Evolutionary conservation across 225 moss, liverwort and hornwort genomes (phyloP).

Genomic region (Sphagnum tenellum): DNA sequence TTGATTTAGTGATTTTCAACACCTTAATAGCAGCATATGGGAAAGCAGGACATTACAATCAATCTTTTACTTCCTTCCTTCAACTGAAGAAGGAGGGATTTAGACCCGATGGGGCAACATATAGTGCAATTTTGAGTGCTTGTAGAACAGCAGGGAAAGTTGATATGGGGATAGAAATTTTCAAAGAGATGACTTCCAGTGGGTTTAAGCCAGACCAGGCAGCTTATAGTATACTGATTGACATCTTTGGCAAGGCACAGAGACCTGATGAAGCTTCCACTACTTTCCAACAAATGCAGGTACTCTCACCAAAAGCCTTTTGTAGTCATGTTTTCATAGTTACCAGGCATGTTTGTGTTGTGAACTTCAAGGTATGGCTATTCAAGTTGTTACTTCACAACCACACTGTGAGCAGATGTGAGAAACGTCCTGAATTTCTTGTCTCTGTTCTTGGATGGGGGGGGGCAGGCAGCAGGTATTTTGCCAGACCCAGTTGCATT

Average conservation of each 20-base stretch:
- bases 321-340: no score
- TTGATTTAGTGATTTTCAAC: slow-evolving; percentile 30
- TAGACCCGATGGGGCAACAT: slow-evolving; percentile 32
- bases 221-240: slow-evolving; percentile 51
- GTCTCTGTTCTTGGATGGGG: no score
- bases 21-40: slow-evolving; percentile 37
- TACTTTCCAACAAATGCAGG: slow-evolving; percentile 47
- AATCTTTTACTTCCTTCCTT: slow-evolving; percentile 28
- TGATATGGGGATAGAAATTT: slow-evolving; percentile 22
- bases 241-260: slow-evolving; percentile 61
- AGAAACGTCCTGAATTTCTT: no score
- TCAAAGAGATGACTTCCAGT: slow-evolving; percentile 44
- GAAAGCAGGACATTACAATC: slow-evolving; percentile 30
- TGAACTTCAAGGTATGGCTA: no score
- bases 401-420: no score
- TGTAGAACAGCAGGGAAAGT: slow-evolving; percentile 48
- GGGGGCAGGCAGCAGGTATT: slow-evolving; percentile 33
- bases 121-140: slow-evolving; percentile 40
- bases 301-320: slow-evolving; percentile 1
- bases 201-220: slow-evolving; percentile 40
- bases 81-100: slow-evolving; percentile 31
- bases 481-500: slow-evolving; percentile 45
- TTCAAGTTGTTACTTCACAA: no score
- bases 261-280: slow-evolving; percentile 47
- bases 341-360: no score